Percentiles rank a stretch among this genome's conserved stretches.
Evolutionary conservation across 345 rosid genomes (phyloP).

Genomic region (Acer campestre): DNA sequence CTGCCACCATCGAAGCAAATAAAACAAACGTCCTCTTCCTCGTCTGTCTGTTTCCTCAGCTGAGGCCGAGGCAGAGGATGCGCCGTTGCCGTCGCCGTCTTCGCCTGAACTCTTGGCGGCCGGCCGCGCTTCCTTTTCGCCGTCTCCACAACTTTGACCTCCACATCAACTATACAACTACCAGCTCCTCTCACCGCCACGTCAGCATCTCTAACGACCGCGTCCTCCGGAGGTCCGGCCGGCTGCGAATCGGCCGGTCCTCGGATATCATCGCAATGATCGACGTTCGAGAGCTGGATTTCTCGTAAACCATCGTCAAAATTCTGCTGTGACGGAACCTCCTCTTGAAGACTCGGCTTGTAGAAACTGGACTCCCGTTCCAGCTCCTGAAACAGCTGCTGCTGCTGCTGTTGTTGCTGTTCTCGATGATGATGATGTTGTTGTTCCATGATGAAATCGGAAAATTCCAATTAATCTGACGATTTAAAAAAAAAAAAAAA

Average conservation of each 20-base stretch:
- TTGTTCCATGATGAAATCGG: constrained; percentile 34
- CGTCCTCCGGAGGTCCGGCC: constrained; percentile 22
- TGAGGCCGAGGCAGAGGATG: constrained; percentile 20
- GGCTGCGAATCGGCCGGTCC: constrained; percentile 45
- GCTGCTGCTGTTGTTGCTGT: constrained; percentile 23
- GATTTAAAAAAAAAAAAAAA: constrained; percentile 13
- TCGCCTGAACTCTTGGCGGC: constrained; percentile 52
- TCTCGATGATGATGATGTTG: constrained; percentile 27
- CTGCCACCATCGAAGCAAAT: constrained; percentile 98
- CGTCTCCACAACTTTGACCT: constrained; percentile 31
- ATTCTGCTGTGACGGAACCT: not conserved
- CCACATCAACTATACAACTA: constrained; percentile 22
- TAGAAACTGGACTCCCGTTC: constrained; percentile 23
- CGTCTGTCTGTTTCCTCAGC: constrained; percentile 51
- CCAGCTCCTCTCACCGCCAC: constrained; percentile 17
- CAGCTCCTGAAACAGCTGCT: constrained; percentile 28
- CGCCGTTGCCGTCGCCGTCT: constrained; percentile 13
- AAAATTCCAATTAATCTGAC: constrained; percentile 1
- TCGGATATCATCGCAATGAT: constrained; percentile 52
- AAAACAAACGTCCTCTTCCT: constrained; percentile 90
- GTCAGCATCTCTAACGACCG: constrained; percentile 14
- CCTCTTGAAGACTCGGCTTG: constrained; percentile 27
- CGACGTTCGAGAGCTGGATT: constrained; percentile 50
- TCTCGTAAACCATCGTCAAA: constrained; percentile 21
- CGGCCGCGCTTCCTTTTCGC: constrained; percentile 77